Evolutionary conservation across 192 early-diverging fungal genomes (phyloP), one percentile per base, ranked within the genome.

Genomic region (Diversispora eburnea): DNA sequence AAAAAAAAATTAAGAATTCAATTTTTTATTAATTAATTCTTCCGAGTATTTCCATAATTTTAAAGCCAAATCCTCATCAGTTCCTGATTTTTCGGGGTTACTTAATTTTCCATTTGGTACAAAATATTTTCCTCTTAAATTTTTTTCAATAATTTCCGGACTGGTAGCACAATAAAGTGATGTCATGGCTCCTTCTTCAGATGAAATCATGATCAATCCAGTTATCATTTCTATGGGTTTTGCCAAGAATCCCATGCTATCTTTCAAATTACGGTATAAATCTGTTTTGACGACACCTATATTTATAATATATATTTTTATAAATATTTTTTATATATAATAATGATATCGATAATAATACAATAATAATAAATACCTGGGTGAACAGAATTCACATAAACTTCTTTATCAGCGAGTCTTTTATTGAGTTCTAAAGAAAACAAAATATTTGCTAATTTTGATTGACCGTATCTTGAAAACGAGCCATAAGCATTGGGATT

Each of bases 371-470:
- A 8, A 3, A 51, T 49, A 71, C 86, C 86, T 42, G 87, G 87
- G 69, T 87, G 80, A 2, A 87, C 57, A 52, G 76, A 60, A 73
- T 88, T 81, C 0, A 70, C 77, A 66, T 79, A 81, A 22, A 79
- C 75, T 10, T 68, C 55, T 46, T 78, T 62, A 5, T 66, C 76
- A 8, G 55, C 54, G 0, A 82, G 51, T 45, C 79, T 52, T 7
- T 77, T 72, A 58, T 82, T 80, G 4, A 91, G 77, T 39, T 83
- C 78, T 10, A 75, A 78, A 0, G 81, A 72, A 73, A 87, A 88
- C 17, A 84, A 78, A 33, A 84, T 75, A 60, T 86, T 87, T 59
- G 84, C 77, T 70, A 88, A 74, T 79, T 91, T 91, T 5, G 80
- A 78, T 19, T 83, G 77, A 42, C 81, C 84, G 74, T 89, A 88